These are phyloP conservation scores for Annulohypoxylon truncatum DNA, from an alignment of 2,329 filamentous ascomycete genomes.

Conservation along the genomic window DNA sequence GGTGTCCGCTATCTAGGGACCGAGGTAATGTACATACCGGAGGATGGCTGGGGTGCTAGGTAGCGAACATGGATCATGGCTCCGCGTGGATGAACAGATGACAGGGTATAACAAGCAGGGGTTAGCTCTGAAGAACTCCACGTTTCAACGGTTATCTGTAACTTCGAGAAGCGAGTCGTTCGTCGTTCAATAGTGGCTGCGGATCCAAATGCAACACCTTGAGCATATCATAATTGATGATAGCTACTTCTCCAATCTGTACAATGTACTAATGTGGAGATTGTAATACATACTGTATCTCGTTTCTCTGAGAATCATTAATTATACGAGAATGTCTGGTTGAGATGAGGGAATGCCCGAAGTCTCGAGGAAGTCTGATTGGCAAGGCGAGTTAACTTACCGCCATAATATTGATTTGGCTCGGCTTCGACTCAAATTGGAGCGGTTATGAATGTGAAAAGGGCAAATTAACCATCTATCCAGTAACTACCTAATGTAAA, in stretches of 20 bases:
- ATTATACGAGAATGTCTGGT: constrained; percentile 26
- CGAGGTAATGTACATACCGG: constrained; percentile 16
- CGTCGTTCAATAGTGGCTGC: constrained; percentile 28
- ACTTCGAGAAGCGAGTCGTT: constrained; percentile 33
- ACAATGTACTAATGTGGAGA: constrained; percentile 16
- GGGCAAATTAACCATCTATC: constrained; percentile 5
- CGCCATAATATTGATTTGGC: constrained; percentile 34
- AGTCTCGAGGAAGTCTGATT: constrained; percentile 16
- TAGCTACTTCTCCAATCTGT: background rate
- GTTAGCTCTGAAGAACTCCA: constrained; percentile 35
- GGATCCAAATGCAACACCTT: constrained; percentile 30
- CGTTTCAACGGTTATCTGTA: constrained; percentile 38
- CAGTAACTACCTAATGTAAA: background rate
- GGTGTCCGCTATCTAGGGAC: constrained; percentile 10
- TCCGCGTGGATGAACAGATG: constrained; percentile 22
- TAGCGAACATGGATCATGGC: constrained; percentile 33
- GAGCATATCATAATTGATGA: constrained; percentile 34
- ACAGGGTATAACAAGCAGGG: constrained; percentile 29
- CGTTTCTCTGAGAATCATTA: constrained; percentile 8
- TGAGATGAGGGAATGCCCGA: constrained; percentile 31
- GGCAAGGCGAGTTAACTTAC: constrained; percentile 15
- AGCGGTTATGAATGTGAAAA: constrained; percentile 15
- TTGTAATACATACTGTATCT: constrained; percentile 13
- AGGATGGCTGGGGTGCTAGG: constrained; percentile 27
- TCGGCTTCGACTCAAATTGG: constrained; percentile 14